A percentile compares a stretch with the other conserved stretches of the same genome.
These are phyloP conservation scores for Houttuynia cordata DNA, from an alignment of 164 flowering plant species.

Conservation along the genomic window DNA sequence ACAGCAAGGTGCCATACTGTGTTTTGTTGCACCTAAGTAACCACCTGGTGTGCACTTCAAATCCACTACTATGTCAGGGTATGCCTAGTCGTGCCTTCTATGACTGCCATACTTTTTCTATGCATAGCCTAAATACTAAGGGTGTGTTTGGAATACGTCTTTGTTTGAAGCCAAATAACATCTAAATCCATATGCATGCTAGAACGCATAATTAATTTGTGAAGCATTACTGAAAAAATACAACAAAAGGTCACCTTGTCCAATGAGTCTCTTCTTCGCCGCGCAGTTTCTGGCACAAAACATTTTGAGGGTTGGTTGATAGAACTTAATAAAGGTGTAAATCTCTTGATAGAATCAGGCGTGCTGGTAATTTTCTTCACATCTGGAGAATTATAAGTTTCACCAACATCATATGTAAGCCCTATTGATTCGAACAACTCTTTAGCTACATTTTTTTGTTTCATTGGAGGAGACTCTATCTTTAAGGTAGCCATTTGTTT, in stretches of 20 bases:
- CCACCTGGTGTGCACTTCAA: no score
- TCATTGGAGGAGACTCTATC: slow-evolving; percentile 41
- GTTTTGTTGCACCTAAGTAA: no score
- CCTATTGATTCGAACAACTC: slow-evolving; percentile 87
- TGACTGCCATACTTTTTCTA: no score
- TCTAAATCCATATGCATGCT: neutral
- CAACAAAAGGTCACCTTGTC: slow-evolving; percentile 40
- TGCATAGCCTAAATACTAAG: neutral
- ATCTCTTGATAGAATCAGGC: slow-evolving; percentile 15
- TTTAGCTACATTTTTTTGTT: slow-evolving; percentile 34
- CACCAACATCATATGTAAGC: slow-evolving; percentile 46
- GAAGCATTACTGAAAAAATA: neutral
- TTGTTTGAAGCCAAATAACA: neutral
- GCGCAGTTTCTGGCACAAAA: slow-evolving; percentile 55
- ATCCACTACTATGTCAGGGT: no score
- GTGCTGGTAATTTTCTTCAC: slow-evolving; percentile 16
- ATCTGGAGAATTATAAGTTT: slow-evolving; percentile 46
- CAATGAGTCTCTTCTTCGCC: slow-evolving; percentile 90
- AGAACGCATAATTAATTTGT: neutral
- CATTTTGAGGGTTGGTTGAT: slow-evolving; percentile 29
- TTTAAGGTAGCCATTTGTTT: slow-evolving; percentile 68
- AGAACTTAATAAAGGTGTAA: slow-evolving; percentile 24
- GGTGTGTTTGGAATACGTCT: no score
- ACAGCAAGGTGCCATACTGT: no score
- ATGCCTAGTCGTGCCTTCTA: no score